These are phyloP conservation scores for Termitomyces sp. DNA, from an alignment of 768 basidiomycete species.

Conservation along the genomic window DNA sequence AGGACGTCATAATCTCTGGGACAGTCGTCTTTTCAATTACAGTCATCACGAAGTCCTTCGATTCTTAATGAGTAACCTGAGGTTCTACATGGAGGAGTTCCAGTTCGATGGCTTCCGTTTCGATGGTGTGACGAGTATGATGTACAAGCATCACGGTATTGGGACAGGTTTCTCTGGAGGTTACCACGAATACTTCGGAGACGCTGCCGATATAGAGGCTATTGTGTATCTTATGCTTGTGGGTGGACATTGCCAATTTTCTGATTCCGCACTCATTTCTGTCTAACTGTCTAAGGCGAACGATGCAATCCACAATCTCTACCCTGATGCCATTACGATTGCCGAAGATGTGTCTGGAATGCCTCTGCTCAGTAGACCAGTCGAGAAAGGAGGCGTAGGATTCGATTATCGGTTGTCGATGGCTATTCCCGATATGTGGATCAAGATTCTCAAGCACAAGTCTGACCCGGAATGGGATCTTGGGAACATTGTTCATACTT, in stretches of 20 bases:
- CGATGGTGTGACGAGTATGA: slow-evolving; percentile 99
- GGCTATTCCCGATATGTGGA: slow-evolving; percentile 99
- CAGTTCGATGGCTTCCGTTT: slow-evolving; percentile 97
- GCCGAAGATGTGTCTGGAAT: slow-evolving; percentile 99
- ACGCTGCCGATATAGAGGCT: slow-evolving; percentile 78
- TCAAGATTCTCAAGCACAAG: slow-evolving; percentile 95
- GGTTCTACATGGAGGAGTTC: slow-evolving; percentile 95
- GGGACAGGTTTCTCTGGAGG: slow-evolving; percentile 97
- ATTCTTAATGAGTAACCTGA: slow-evolving; percentile 91
- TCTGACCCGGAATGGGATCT: slow-evolving; percentile 87
- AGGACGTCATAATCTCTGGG: slow-evolving; percentile 96
- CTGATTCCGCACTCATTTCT: not conserved
- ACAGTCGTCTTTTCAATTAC: slow-evolving; percentile 97
- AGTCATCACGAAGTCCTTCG: slow-evolving; percentile 90
- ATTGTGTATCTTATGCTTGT: slow-evolving; percentile 98
- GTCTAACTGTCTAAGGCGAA: slow-evolving; percentile 70
- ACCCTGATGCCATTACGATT: slow-evolving; percentile 82
- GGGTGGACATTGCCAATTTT: slow-evolving; percentile 27
- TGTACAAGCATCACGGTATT: slow-evolving; percentile 98
- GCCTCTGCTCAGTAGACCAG: slow-evolving; percentile 87
- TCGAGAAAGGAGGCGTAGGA: slow-evolving; percentile 82
- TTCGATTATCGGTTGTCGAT: slow-evolving; percentile 98
- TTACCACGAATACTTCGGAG: slow-evolving; percentile 97
- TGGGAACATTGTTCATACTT: slow-evolving; percentile 79
- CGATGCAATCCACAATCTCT: slow-evolving; percentile 79